These are phyloP conservation scores for Talaromyces trachyspermus DNA, from an alignment of 495 filamentous ascomycete species.

Conservation along the genomic window DNA sequence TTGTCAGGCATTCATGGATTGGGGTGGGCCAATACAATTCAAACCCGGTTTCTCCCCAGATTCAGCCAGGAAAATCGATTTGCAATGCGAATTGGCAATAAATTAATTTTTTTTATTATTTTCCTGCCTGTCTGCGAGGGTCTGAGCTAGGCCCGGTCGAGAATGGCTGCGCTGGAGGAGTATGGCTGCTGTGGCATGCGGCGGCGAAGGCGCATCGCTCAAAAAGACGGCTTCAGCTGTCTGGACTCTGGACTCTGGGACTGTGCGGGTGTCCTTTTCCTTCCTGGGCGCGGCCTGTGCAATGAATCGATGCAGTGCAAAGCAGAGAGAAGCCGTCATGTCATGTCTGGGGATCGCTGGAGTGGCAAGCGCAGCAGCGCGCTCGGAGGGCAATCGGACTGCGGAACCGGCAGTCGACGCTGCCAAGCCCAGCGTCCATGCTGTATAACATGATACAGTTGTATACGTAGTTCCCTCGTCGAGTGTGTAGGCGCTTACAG, in stretches of 20 bases:
- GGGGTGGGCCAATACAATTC: no score
- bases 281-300: no score
- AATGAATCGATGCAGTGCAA: no score
- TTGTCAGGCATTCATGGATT: no score
- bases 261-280: no score
- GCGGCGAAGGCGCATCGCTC: conserved; percentile 3
- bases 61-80: no score
- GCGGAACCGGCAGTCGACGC: conserved; percentile 5
- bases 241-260: no score
- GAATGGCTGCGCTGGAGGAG: background rate
- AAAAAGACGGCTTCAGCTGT: no score
- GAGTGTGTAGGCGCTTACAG: conserved; percentile 7
- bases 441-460: background rate
- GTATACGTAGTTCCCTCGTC: no score
- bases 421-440: background rate
- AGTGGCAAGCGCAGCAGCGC: background rate
- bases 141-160: background rate
- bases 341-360: background rate
- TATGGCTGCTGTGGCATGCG: conserved; percentile 1
- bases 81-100: no score
- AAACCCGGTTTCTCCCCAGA: no score
- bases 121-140: background rate
- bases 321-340: no score
- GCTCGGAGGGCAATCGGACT: conserved; percentile 7
- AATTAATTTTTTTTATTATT: conserved; percentile 11